Conservation (phyloP, 1,139 yeast genomes). For the Zygosaccharomyces sapae region DNA sequence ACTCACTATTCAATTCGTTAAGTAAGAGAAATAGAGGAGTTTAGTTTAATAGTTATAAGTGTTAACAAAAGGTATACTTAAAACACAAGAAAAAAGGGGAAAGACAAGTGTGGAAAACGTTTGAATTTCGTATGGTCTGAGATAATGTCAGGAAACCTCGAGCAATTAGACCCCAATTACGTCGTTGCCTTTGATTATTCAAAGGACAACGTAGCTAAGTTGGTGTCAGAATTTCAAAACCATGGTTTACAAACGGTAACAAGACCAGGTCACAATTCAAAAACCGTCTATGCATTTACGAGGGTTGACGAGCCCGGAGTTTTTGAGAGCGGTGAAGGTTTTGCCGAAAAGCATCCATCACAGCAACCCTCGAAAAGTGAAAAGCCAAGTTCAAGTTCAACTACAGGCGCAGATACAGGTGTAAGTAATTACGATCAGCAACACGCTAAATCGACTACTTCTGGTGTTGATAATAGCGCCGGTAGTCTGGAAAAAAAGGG, state of each 20-base stretch:
- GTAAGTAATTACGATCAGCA: too few relatives aligned
- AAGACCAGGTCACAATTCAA: slow-evolving; percentile 26
- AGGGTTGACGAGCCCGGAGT: slow-evolving; percentile 18
- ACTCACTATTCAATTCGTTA: too few relatives aligned
- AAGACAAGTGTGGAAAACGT: not conserved
- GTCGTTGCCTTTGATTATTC: slow-evolving; percentile 24
- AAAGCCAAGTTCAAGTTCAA: not conserved
- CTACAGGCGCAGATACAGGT: not conserved
- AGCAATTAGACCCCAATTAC: slow-evolving; percentile 30
- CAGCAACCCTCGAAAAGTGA: not conserved
- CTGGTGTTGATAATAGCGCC: not conserved
- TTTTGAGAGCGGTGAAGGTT: slow-evolving; percentile 3
- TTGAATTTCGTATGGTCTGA: not conserved
- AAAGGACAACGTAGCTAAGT: slow-evolving; percentile 21
- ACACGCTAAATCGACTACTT: too few relatives aligned
- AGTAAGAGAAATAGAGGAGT: too few relatives aligned
- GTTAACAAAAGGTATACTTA: too few relatives aligned
- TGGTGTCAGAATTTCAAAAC: slow-evolving; percentile 24
- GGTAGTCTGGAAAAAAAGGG: not conserved
- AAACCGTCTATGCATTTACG: slow-evolving; percentile 25
- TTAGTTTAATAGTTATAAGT: too few relatives aligned
- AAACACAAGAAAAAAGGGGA: not conserved
- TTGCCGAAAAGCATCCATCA: not conserved
- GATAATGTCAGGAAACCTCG: slow-evolving; percentile 16
- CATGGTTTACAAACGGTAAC: slow-evolving; percentile 25